Conservation (phyloP, 495 filamentous ascomycete species). For the Penicillium soppii region DNA sequence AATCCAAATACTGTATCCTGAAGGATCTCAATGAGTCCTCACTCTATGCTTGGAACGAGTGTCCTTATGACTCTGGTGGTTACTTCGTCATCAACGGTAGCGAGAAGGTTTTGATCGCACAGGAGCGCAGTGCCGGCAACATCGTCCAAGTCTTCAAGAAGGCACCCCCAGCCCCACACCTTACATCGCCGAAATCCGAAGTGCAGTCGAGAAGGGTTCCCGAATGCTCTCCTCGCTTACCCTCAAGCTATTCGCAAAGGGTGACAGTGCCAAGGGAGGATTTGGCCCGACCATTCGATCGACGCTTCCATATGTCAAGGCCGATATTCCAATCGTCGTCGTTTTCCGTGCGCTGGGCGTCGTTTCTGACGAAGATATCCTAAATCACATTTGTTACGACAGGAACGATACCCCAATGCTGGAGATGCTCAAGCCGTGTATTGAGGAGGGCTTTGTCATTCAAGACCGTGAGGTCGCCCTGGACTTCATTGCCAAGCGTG, state of each 20-base stretch:
- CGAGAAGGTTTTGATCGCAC: constrained; percentile 97
- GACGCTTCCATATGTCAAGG: constrained; percentile 88
- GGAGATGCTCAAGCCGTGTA: constrained; percentile 93
- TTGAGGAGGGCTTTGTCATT: constrained; percentile 93
- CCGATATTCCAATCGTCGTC: constrained; percentile 88
- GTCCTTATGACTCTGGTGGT: constrained; percentile 94
- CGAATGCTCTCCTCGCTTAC: constrained; percentile 86
- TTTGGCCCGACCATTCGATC: constrained; percentile 86
- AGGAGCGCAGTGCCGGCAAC: constrained; percentile 95
- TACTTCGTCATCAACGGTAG: constrained; percentile 99
- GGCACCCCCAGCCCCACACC: constrained; percentile 79
- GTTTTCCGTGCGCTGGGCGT: constrained; percentile 95
- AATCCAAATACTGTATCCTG: constrained; percentile 88
- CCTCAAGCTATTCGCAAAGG: constrained; percentile 84
- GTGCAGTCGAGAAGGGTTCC: constrained; percentile 93
- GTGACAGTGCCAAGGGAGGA: constrained; percentile 70
- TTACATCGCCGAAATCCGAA: constrained; percentile 92
- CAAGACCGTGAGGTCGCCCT: constrained; percentile 95
- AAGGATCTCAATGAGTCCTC: constrained; percentile 75
- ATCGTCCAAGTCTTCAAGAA: constrained; percentile 99
- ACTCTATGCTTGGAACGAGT: constrained; percentile 87
- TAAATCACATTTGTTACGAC: constrained; percentile 97
- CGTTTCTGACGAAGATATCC: constrained; percentile 95
- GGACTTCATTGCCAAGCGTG: constrained; percentile 93
- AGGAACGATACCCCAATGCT: constrained; percentile 94